phyloP scores from a whole-genome alignment of 73 alveolate genomes.

The Paramecium pentaurelia region DNA sequence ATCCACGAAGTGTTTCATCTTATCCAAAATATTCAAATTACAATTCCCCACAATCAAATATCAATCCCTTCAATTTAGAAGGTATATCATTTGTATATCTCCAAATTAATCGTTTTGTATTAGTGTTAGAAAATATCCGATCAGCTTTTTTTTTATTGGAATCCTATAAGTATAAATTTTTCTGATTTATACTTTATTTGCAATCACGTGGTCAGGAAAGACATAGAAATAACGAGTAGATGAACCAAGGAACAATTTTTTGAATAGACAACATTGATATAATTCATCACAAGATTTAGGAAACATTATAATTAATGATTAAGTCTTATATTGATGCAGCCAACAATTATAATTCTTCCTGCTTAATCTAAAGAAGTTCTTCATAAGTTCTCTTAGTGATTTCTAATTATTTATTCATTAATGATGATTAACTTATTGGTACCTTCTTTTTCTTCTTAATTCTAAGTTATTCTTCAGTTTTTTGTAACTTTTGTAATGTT shows the following conservation, averaged over 20 bases:
- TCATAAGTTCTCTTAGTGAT: neutral
- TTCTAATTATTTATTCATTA: conserved; percentile 2
- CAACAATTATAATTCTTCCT: neutral
- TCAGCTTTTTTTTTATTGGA: conserved; percentile 9
- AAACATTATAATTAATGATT: conserved; percentile 27
- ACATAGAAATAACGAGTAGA: neutral
- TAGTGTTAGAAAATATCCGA: neutral
- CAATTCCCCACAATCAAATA: neutral
- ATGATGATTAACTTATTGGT: neutral
- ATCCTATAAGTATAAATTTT: neutral
- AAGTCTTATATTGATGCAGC: neutral
- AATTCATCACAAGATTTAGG: conserved; percentile 49
- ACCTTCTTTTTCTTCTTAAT: neutral
- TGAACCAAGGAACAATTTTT: neutral
- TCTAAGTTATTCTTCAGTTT: neutral
- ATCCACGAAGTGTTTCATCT: neutral
- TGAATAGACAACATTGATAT: neutral
- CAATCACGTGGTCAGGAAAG: neutral
- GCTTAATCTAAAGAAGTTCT: neutral
- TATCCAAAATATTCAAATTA: neutral
- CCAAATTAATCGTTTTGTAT: neutral
- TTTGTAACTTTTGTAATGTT: neutral
- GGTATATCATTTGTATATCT: neutral
- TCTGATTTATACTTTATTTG: neutral
- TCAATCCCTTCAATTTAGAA: neutral